Evolutionary conservation across 2,329 filamentous ascomycete genomes (phyloP).

Genomic region (Aspergillus sp.): DNA sequence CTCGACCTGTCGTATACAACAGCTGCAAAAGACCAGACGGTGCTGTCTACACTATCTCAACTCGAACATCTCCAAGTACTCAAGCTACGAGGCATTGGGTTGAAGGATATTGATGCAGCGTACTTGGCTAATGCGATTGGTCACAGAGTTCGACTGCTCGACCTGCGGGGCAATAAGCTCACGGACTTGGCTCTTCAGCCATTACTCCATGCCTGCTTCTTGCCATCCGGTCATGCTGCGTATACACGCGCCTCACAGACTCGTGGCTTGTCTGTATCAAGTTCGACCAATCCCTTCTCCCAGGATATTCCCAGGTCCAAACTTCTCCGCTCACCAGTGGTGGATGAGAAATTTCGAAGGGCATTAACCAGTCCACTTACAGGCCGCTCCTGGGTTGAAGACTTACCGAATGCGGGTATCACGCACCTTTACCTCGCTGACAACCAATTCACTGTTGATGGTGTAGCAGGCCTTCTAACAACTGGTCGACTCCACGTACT

Average conservation of each 20-base stretch:
- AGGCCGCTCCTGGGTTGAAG: constrained; percentile 56
- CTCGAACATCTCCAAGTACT: constrained; percentile 56
- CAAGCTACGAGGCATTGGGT: constrained; percentile 54
- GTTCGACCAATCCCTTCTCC: background rate
- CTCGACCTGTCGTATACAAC: constrained; percentile 58
- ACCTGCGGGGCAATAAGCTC: constrained; percentile 57
- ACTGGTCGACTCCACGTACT: constrained; percentile 55
- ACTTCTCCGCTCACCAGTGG: constrained; percentile 27
- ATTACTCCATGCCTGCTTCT: constrained; percentile 54
- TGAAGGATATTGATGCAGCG: constrained; percentile 55
- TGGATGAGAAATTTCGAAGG: constrained; percentile 52
- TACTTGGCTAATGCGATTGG: constrained; percentile 54
- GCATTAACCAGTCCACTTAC: constrained; percentile 51
- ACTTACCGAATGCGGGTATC: constrained; percentile 54
- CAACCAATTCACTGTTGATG: constrained; percentile 57
- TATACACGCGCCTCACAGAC: constrained; percentile 2
- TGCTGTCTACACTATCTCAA: constrained; percentile 48
- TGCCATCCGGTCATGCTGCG: constrained; percentile 17
- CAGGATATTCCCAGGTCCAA: constrained; percentile 9
- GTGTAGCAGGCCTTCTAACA: constrained; percentile 52
- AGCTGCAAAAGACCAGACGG: constrained; percentile 48
- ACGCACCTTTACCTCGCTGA: constrained; percentile 61
- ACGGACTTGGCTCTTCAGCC: constrained; percentile 56
- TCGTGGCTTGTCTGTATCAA: background rate
- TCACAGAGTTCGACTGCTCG: constrained; percentile 54